Base-by-base conservation (phyloP, 192 early-diverging fungal genomes). In the Diversispora eburnea region DNA sequence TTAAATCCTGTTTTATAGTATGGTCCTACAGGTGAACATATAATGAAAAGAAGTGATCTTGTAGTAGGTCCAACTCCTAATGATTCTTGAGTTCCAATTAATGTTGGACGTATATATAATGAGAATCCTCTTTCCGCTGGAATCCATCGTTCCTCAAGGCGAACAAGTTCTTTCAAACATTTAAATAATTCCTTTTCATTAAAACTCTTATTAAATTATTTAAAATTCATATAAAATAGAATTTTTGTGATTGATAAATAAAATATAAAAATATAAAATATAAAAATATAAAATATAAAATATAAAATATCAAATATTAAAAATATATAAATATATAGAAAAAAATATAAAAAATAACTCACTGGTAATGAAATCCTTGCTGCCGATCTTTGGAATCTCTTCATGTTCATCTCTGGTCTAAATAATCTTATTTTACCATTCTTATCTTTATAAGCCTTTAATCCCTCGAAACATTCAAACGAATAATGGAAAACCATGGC, bases 371-470 rank as follows among this genome's bases (percentile, higher is more conserved):
- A 83, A 73, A 98, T 84, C 60, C 96, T 88, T 55, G 85, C 80
- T 39, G 91, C 91, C 62, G 92, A 93, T 42, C 71, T 81, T 76
- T 88, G 88, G 77, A 98, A 85, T 63, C 96, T 89, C 78, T 84
- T 84, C 95, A 98, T 98, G 88, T 98, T 98, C 93, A 93, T 93
- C 52, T 98, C 92, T 6, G 96, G 96, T n/a, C 96, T 88, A 88
- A 98, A 98, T 64, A 98, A 80, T 61, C 96, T 88, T 70, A 95
- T 91, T 66, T 88, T 88, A 33, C 93, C 93, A 3, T 91, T 67
- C 72, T 90, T 90, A 73, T 95, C 93, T 77, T 94, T 94, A 85
- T 94, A 98, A 42, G 94, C 93, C 82, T 94, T 94, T 83, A 92
- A 86, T 43, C 94, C 91, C 83, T 97, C 97, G 72, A 99, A 97